Conservation (phyloP, 441 rosid species). For the Codiaeum variegatum region DNA sequence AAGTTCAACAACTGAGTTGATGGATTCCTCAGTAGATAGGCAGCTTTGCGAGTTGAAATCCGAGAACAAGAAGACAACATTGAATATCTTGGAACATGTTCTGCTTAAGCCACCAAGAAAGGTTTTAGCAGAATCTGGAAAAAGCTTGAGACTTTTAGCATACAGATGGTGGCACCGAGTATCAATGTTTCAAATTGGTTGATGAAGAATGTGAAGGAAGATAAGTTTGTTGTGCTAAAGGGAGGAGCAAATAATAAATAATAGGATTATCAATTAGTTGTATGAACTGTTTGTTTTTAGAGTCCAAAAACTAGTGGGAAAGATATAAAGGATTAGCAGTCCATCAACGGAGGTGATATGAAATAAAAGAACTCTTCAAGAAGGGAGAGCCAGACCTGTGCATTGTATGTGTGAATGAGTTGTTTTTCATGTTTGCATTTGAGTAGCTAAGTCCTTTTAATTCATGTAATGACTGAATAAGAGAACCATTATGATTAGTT, state of each 20-base stretch:
- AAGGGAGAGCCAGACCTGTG: neutral
- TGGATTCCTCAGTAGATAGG: conserved; percentile 16
- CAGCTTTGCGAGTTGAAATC: conserved; percentile 26
- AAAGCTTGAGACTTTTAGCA: conserved; percentile 15
- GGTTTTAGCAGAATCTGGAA: conserved; percentile 18
- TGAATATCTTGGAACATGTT: conserved; percentile 35
- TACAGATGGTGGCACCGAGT: neutral
- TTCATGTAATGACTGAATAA: too few relatives aligned
- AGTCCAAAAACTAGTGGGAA: conserved; percentile 20
- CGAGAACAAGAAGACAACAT: conserved; percentile 30
- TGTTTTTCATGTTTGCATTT: neutral
- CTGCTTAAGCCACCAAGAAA: conserved; percentile 39
- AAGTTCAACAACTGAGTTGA: neutral
- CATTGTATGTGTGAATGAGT: neutral
- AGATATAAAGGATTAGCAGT: conserved; percentile 20
- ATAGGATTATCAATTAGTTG: conserved; percentile 6
- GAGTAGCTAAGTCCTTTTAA: neutral
- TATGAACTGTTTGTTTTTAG: conserved; percentile 21
- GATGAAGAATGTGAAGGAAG: conserved; percentile 18
- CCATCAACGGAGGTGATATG: conserved; percentile 22
- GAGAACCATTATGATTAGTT: too few relatives aligned
- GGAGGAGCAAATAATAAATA: conserved; percentile 21
- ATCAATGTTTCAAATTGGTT: conserved; percentile 17
- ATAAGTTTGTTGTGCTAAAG: conserved; percentile 25
- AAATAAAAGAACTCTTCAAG: neutral